Conservation (phyloP, 139 green algal species). For the Desmodesmus armatus region DNA sequence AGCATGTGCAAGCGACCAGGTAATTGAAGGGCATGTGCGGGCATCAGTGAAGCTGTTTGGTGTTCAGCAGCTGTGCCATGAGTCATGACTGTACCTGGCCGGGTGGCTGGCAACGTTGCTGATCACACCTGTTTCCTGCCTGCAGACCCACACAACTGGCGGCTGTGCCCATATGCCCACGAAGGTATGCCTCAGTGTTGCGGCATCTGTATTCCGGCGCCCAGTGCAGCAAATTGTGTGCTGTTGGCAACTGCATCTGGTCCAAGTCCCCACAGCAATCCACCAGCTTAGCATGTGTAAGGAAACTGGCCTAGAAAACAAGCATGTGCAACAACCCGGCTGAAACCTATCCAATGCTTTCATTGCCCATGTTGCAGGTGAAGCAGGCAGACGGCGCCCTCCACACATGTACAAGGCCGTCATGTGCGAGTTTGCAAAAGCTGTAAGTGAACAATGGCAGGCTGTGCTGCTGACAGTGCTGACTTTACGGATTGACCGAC, state of each 20-base stretch:
- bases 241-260: neutral
- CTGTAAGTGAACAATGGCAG: too few species aligned
- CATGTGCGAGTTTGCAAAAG: constrained; percentile 37
- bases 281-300: neutral
- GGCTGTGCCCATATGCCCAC: constrained; percentile 35
- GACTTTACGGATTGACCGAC: too few species aligned
- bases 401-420: constrained; percentile 22
- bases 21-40: neutral
- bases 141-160: constrained; percentile 42
- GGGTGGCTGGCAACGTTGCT: neutral
- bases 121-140: neutral
- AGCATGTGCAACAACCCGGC: neutral
- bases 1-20: constrained; percentile 37
- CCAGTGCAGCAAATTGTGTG: neutral
- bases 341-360: neutral
- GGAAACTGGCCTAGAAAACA: neutral
- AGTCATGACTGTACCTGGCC: neutral
- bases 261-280: neutral
- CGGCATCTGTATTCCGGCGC: neutral
- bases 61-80: neutral
- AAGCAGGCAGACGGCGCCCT: constrained; percentile 31
- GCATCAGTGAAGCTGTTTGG: neutral
- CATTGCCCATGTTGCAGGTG: constrained; percentile 6
- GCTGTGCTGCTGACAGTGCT: too few species aligned
- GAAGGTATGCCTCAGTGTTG: neutral